Conservation (phyloP, 2,329 filamentous ascomycete species). For the Hypomyces perniciosus region DNA sequence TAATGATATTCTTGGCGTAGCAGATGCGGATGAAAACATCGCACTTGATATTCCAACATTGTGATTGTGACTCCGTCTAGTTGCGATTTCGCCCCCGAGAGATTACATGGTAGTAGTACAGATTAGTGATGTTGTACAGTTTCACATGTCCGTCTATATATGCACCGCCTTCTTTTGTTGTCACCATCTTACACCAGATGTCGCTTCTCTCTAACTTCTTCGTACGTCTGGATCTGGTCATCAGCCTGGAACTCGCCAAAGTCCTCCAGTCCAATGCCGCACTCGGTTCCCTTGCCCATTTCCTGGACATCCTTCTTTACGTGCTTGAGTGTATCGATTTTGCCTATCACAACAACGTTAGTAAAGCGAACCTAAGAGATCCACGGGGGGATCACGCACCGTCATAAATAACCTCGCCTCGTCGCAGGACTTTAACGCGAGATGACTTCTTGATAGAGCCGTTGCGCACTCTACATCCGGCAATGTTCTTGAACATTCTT, state of each 20-base stretch:
- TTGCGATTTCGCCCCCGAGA: not conserved
- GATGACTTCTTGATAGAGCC: slow-evolving; percentile 60
- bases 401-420: slow-evolving; percentile 67
- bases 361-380: not conserved
- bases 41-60: too few relatives aligned
- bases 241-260: slow-evolving; percentile 76
- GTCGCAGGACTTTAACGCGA: slow-evolving; percentile 66
- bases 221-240: slow-evolving; percentile 83
- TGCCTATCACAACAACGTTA: slow-evolving; percentile 46
- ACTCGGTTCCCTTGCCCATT: slow-evolving; percentile 90
- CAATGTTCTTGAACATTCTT: slow-evolving; percentile 65
- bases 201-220: slow-evolving; percentile 70
- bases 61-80: not conserved
- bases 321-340: slow-evolving; percentile 76
- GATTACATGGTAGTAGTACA: slow-evolving; percentile 1
- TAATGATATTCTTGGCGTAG: too few relatives aligned
- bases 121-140: slow-evolving; percentile 10
- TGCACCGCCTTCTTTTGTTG: not conserved
- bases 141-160: slow-evolving; percentile 8
- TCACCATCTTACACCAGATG: slow-evolving; percentile 33
- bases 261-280: slow-evolving; percentile 75
- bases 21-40: too few relatives aligned
- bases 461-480: slow-evolving; percentile 82
- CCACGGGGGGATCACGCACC: slow-evolving; percentile 51
- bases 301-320: slow-evolving; percentile 86